A percentile compares a stretch with the other conserved stretches of the same genome.
Evolutionary conservation across 2,329 filamentous ascomycete species (phyloP).

Genomic region (Epichloe festucae): DNA sequence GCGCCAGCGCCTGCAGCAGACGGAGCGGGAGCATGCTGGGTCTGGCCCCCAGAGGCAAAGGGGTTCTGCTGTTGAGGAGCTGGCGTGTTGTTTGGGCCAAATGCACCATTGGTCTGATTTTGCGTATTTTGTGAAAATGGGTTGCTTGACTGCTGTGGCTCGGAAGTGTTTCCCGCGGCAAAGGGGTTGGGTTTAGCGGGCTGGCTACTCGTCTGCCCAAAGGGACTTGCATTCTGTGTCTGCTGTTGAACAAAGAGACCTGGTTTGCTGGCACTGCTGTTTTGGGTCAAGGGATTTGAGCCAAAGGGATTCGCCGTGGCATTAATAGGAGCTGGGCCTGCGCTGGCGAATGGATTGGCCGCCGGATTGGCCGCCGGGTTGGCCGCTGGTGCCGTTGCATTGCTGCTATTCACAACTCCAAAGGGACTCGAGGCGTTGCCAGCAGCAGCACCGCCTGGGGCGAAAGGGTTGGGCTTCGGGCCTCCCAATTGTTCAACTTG

Average conservation of each 20-base stretch:
- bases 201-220: slow-evolving; percentile 8
- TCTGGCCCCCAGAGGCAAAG: slow-evolving; percentile 11
- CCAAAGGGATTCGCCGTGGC: slow-evolving; percentile 17
- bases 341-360: slow-evolving; percentile 16
- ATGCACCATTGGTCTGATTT: slow-evolving; percentile 9
- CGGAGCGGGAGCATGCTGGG: slow-evolving; percentile 7
- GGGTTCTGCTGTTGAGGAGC: slow-evolving; percentile 11
- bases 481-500: slow-evolving; percentile 25
- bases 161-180: slow-evolving; percentile 9
- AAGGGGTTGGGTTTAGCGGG: slow-evolving; percentile 15
- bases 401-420: slow-evolving; percentile 11
- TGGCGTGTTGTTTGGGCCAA: slow-evolving; percentile 8
- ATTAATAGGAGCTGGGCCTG: background rate
- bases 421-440: slow-evolving; percentile 13
- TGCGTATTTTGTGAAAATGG: slow-evolving; percentile 10
- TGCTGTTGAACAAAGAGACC: slow-evolving; percentile 11
- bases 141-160: slow-evolving; percentile 10
- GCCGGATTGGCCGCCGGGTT: slow-evolving; percentile 11
- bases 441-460: slow-evolving; percentile 5
- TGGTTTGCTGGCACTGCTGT: background rate
- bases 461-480: slow-evolving; percentile 26
- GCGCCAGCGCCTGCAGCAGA: background rate
- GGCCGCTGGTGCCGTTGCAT: slow-evolving; percentile 6
- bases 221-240: slow-evolving; percentile 9
- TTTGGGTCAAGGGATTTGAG: slow-evolving; percentile 1